Conservation (phyloP, 345 rosid species). For the Arabis alpina region DNA sequence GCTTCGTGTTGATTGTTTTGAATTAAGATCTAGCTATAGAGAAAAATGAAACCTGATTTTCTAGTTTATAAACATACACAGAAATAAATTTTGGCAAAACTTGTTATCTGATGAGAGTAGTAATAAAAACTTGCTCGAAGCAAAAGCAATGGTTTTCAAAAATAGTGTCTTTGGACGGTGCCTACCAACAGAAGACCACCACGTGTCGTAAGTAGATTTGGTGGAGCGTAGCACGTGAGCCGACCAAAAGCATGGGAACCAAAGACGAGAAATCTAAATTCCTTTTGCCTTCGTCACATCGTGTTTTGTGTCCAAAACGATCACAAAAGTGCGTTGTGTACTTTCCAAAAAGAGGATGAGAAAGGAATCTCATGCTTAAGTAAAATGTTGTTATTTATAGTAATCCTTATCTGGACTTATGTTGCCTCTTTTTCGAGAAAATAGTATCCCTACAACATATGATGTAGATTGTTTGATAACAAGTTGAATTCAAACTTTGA, state of each 20-base stretch:
- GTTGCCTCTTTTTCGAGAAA: not conserved
- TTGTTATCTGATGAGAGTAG: not conserved
- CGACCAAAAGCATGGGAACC: conserved; percentile 47
- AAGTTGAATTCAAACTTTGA: not conserved
- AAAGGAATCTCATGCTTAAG: conserved; percentile 32
- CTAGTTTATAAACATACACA: too few species aligned
- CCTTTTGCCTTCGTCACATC: conserved; percentile 43
- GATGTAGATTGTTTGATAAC: too few species aligned
- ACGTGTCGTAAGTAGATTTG: conserved; percentile 24
- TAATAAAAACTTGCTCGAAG: conserved; percentile 9
- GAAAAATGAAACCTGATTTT: too few species aligned
- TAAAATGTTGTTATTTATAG: conserved; percentile 15
- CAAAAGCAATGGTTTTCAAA: conserved; percentile 22
- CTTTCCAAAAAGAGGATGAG: conserved; percentile 34
- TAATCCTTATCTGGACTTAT: conserved; percentile 10
- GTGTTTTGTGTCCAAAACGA: conserved; percentile 30
- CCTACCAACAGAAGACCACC: conserved; percentile 23
- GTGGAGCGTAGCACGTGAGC: conserved; percentile 37
- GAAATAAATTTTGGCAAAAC: too few species aligned
- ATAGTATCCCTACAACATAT: not conserved
- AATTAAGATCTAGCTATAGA: too few species aligned
- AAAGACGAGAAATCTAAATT: conserved; percentile 35
- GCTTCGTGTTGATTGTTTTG: too few species aligned
- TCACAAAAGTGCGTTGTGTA: conserved; percentile 32
- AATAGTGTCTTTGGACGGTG: conserved; percentile 42